Evolutionary conservation across 2,329 filamentous ascomycete genomes (phyloP).

Genomic region (Talaromyces amestolkiae): DNA sequence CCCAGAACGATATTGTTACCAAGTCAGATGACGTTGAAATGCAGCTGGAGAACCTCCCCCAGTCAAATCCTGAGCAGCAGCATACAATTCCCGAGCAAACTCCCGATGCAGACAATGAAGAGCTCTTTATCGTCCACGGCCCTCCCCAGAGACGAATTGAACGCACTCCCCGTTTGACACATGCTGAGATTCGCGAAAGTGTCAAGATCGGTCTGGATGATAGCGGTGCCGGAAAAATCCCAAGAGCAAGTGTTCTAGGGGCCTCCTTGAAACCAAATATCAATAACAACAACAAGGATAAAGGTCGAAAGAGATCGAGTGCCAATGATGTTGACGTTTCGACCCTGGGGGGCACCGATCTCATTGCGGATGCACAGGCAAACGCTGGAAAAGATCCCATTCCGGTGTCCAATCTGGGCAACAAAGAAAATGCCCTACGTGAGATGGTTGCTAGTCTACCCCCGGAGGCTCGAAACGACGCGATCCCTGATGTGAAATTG

Average conservation of each 20-base stretch:
- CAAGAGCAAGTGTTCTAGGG: not conserved
- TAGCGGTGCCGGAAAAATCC: not conserved
- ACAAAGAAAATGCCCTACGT: conserved; percentile 32
- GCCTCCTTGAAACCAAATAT: not conserved
- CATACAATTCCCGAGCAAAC: not conserved
- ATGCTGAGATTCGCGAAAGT: conserved; percentile 11
- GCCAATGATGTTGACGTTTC: conserved; percentile 23
- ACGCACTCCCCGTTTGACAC: conserved; percentile 2
- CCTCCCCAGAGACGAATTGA: not conserved
- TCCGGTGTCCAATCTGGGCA: conserved; percentile 25
- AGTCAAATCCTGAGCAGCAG: not conserved
- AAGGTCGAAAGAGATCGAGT: conserved; percentile 10
- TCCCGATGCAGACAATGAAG: conserved; percentile 1
- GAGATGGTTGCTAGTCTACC: conserved; percentile 35
- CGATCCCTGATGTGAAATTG: conserved; percentile 26
- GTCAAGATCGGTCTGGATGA: conserved; percentile 7
- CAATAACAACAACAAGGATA: not conserved
- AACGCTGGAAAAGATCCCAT: conserved; percentile 26
- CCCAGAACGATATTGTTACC: not conserved
- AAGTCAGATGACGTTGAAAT: not conserved
- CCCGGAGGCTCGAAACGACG: conserved; percentile 24
- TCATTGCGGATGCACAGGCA: conserved; percentile 28
- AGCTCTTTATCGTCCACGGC: conserved; percentile 10
- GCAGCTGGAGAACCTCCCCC: not conserved
- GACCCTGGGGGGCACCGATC: conserved; percentile 23